Percentiles rank a stretch among this genome's conserved stretches.
Conservation (phyloP, 78 protist species). For the Polysphondylium violaceum region DNA sequence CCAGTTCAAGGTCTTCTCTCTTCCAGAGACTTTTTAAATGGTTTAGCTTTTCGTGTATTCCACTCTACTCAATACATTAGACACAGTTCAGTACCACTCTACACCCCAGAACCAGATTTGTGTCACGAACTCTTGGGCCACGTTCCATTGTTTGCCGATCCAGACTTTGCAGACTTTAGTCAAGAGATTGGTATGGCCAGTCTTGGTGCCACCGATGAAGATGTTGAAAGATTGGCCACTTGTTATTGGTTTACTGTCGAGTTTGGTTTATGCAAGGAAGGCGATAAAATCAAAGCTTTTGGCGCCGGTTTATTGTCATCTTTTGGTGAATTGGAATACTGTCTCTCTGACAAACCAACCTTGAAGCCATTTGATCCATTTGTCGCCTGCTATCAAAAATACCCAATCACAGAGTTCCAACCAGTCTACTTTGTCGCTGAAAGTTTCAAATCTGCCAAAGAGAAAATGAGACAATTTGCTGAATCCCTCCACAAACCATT, state of each 20-base stretch:
- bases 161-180: constrained; percentile 95
- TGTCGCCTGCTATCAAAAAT: constrained; percentile 52
- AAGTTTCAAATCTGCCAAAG: constrained; percentile 87
- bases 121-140: constrained; percentile 98
- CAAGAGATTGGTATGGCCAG: constrained; percentile 96
- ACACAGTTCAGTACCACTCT: constrained; percentile 93
- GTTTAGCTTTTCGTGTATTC: constrained; percentile 96
- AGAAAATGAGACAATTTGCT: constrained; percentile 71
- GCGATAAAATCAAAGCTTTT: constrained; percentile 88
- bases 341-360: constrained; percentile 25
- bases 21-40: constrained; percentile 94
- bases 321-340: constrained; percentile 94
- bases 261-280: constrained; percentile 95
- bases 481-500: constrained; percentile 83
- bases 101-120: constrained; percentile 98
- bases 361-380: constrained; percentile 57
- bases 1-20: constrained; percentile 96
- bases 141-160: constrained; percentile 96
- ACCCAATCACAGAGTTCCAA: constrained; percentile 96
- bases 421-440: constrained; percentile 96
- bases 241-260: constrained; percentile 97
- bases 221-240: constrained; percentile 88
- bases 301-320: constrained; percentile 97
- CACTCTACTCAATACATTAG: constrained; percentile 97
- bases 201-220: constrained; percentile 96